Conservation (phyloP, 2,329 filamentous ascomycete genomes). For the Scolecobasidium constrictum region DNA sequence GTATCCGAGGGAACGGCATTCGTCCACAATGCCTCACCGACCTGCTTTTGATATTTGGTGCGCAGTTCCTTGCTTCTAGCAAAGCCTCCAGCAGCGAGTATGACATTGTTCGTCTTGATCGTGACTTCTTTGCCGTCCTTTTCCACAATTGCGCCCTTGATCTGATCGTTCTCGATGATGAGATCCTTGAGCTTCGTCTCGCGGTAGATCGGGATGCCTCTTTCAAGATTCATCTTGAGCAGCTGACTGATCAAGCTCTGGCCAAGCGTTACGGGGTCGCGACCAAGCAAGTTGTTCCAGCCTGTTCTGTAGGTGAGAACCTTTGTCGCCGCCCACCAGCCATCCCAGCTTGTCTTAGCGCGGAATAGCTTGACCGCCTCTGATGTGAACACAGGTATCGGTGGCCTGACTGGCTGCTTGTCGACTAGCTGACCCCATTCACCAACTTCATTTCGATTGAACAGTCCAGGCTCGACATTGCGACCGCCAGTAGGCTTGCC, state of each 20-base stretch:
- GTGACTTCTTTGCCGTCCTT: slow-evolving; percentile 15
- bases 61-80: slow-evolving; percentile 21
- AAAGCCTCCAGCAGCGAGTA: slow-evolving; percentile 27
- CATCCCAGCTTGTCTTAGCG: background rate
- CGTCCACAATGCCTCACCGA: slow-evolving; percentile 18
- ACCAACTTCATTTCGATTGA: slow-evolving; percentile 19
- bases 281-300: slow-evolving; percentile 11
- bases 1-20: slow-evolving; percentile 17
- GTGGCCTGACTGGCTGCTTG: slow-evolving; percentile 11
- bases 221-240: slow-evolving; percentile 11
- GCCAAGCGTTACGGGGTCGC: slow-evolving; percentile 16
- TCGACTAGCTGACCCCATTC: slow-evolving; percentile 15
- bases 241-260: slow-evolving; percentile 13
- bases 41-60: slow-evolving; percentile 14
- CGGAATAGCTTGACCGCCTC: slow-evolving; percentile 3
- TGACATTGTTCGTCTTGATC: slow-evolving; percentile 19
- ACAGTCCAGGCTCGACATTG: slow-evolving; percentile 18
- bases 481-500: slow-evolving; percentile 14
- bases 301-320: background rate
- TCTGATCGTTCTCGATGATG: slow-evolving; percentile 11
- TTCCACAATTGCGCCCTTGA: slow-evolving; percentile 18
- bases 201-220: slow-evolving; percentile 10
- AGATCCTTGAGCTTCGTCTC: slow-evolving; percentile 11
- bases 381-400: slow-evolving; percentile 4
- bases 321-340: background rate